Conservation (phyloP, 768 basidiomycete species). For the Termitomyces sp. region DNA sequence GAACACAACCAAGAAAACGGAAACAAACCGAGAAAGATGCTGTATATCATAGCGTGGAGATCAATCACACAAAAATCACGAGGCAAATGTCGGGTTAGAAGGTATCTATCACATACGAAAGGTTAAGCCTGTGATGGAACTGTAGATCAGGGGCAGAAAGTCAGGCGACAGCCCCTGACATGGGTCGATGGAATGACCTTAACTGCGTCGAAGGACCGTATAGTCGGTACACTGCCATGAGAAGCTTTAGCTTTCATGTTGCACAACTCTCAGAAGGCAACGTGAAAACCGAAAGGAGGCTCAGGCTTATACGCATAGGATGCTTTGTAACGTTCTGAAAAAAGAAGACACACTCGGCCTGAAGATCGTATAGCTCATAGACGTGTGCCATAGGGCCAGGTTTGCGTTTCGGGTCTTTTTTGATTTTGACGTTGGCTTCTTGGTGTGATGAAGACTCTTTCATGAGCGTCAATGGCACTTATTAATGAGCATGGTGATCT, state of each 20-base stretch:
- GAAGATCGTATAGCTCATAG: slow-evolving; percentile 27
- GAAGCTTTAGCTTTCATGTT: slow-evolving; percentile 50
- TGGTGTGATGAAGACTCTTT: slow-evolving; percentile 7
- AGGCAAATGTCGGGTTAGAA: not conserved
- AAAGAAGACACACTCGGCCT: slow-evolving; percentile 25
- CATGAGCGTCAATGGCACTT: slow-evolving; percentile 7
- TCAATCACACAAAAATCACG: not conserved
- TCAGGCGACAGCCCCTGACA: slow-evolving; percentile 25
- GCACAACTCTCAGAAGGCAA: slow-evolving; percentile 55
- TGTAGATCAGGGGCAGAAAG: not conserved
- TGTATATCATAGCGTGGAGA: not conserved
- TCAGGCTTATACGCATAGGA: slow-evolving; percentile 48
- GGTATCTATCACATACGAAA: not conserved
- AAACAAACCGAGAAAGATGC: not conserved
- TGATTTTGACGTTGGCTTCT: slow-evolving; percentile 18
- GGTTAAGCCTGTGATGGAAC: not conserved
- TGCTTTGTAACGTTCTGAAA: slow-evolving; percentile 44
- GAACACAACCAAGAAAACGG: not conserved
- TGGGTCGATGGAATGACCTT: slow-evolving; percentile 31
- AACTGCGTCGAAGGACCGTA: slow-evolving; percentile 39
- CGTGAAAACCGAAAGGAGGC: slow-evolving; percentile 44
- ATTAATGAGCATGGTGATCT: slow-evolving; percentile 19
- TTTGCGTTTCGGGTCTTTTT: slow-evolving; percentile 17
- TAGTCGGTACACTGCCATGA: slow-evolving; percentile 32
- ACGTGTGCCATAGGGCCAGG: slow-evolving; percentile 26